A percentile compares a stretch with the other conserved stretches of the same genome.
Evolutionary conservation across 352 stramenopile species (phyloP).

Genomic region (Phytophthora litchii): DNA sequence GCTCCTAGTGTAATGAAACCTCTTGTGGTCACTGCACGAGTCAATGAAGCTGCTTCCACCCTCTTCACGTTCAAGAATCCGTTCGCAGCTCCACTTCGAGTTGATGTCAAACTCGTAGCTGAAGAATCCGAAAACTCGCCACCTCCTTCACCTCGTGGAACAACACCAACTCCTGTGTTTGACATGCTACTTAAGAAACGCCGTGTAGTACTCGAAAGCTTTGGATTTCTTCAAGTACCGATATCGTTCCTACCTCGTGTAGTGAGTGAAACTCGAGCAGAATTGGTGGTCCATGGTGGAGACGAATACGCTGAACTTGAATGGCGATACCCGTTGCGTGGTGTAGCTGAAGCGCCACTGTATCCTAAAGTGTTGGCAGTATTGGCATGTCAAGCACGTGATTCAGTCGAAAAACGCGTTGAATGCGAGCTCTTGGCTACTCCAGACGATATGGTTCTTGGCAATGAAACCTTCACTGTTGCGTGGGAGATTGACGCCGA

Average conservation of each 20-base stretch:
- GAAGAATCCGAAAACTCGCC: constrained; percentile 21
- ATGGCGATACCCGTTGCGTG: constrained; percentile 78
- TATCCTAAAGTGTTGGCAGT: constrained; percentile 57
- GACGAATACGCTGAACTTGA: constrained; percentile 74
- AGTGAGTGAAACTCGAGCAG: constrained; percentile 68
- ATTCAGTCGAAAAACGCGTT: constrained; percentile 68
- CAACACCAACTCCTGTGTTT: constrained; percentile 44
- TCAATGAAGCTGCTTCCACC: constrained; percentile 82
- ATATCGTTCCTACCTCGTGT: constrained; percentile 89
- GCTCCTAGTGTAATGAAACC: constrained; percentile 92
- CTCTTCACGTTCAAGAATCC: constrained; percentile 94
- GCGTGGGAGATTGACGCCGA: constrained; percentile 69
- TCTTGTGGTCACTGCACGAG: constrained; percentile 65
- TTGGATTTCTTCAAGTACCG: constrained; percentile 87
- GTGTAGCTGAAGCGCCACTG: constrained; percentile 70
- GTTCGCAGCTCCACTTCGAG: constrained; percentile 78
- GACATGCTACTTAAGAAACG: constrained; percentile 79
- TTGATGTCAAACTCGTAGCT: constrained; percentile 80
- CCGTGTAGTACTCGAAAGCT: constrained; percentile 82
- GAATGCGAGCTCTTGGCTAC: constrained; percentile 65
- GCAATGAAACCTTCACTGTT: constrained; percentile 53
- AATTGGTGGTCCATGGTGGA: constrained; percentile 72
- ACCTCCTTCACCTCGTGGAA: constrained; percentile 1
- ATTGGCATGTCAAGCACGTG: constrained; percentile 69
- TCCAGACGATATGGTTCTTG: constrained; percentile 45